These are phyloP conservation scores for Nakataea oryzae DNA, from an alignment of 2,329 filamentous ascomycete genomes.

Conservation along the genomic window DNA sequence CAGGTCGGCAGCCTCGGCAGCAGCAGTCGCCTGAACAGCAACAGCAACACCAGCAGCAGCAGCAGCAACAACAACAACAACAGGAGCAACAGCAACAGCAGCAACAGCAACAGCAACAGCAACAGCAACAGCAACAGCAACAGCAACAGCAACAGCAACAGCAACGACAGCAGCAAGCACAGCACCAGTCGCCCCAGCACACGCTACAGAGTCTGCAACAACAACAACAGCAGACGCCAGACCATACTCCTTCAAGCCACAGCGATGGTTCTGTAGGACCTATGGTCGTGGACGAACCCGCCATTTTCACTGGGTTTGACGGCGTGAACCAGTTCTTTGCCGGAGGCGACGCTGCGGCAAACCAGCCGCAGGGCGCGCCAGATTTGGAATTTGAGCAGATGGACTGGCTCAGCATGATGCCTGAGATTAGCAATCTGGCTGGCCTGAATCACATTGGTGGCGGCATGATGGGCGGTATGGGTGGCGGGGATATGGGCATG, in stretches of 20 bases:
- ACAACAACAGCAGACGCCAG: not conserved
- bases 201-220: not conserved
- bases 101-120: slow-evolving; percentile 1
- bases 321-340: slow-evolving; percentile 20
- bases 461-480: not conserved
- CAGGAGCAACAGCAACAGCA: slow-evolving; percentile 36
- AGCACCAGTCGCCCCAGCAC: not conserved
- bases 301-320: slow-evolving; percentile 15
- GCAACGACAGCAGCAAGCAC: not conserved
- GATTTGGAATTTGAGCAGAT: slow-evolving; percentile 24
- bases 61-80: slow-evolving; percentile 27
- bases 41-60: slow-evolving; percentile 17
- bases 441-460: not conserved
- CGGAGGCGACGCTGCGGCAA: slow-evolving; percentile 15
- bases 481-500: not conserved
- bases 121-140: slow-evolving; percentile 5
- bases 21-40: slow-evolving; percentile 10
- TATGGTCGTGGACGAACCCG: slow-evolving; percentile 13
- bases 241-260: not conserved
- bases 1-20: slow-evolving; percentile 1
- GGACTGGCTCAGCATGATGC: slow-evolving; percentile 39
- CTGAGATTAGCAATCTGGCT: slow-evolving; percentile 16
- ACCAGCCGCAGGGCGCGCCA: slow-evolving; percentile 9
- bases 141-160: slow-evolving; percentile 1
- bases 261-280: not conserved